Evolutionary conservation across 2,329 filamentous ascomycete species (phyloP), one percentile per base, ranked within the genome.

Genomic region (Plenodomus biglobosus): DNA sequence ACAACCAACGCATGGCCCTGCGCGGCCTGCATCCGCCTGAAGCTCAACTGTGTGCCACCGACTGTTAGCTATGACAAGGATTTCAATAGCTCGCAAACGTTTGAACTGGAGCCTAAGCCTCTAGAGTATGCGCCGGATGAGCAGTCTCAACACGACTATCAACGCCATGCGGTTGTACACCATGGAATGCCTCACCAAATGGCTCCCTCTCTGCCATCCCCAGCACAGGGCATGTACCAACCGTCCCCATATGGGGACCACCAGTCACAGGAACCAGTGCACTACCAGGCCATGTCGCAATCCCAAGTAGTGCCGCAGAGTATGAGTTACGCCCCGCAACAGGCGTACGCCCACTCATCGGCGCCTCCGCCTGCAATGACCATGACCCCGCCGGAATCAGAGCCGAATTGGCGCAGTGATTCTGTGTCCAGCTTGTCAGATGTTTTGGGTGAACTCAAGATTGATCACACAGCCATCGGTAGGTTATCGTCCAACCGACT

Each of bases 1-100:
- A 96, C 92, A 13, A 96, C 92, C 35, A 96, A 97, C 72, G 91
- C 90, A 32, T 97, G 94, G 92, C 94, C 94, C 21, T 97, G 92
- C 73, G 94, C 92, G 35, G 90, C 94, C 30, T 99, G 92, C 71
- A 87, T 91, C 53, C 85, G 92, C 40, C 78, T 97, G 54, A 97
- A 96, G 76, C 82, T 96, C 50, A 89, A 94, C 64, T 97, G 94
- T 71, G 86, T 96, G 20, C 90, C 91, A 38, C 94, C 92, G 3
- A 91, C 90, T 47, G 86, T 91, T 49, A 85, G 84, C 53, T 87
- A 88, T 62, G 88, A 91, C 62, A 84, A 85, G 43, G 80, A 80
- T 51, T 75, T 71, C 56, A 66, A 69, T 37, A 62, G 68, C 34
- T 68, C 68, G 24, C 72, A 75, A 47, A 73, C 65, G 16, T 75